Evolutionary conservation across 306 rosid species (phyloP), one percentile per base, ranked within the genome.

Genomic region (Dryas drummondii): DNA sequence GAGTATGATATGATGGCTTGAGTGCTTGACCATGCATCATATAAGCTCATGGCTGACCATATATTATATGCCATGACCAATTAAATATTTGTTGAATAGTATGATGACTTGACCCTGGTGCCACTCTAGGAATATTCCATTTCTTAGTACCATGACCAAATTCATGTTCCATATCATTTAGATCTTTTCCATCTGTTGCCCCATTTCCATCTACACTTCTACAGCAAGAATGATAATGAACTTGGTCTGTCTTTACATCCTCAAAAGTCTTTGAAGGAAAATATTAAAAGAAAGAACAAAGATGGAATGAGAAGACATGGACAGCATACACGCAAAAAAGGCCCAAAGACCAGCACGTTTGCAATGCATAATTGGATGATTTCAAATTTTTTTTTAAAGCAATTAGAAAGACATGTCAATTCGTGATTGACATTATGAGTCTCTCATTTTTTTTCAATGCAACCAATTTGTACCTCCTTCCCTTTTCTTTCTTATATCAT

Each of bases 271-370:
- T 32, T 12, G 6, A 32, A 2, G 14, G 11, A 15, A 11, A 56
- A 73, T 0, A 59, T 5, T 1, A 41, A 40, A 37, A 11, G 14
- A 57, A 13, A 40, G 4, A 60, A n/a, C 0, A 2, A 22, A 9
- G 9, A 5, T 26, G 68, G 59, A 70, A 14, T 11, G 9, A 14
- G 11, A 69, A 62, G 37, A 56, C 74, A 62, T 49, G 80, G 70
- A 14, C 37, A 56, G 41, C 59, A 48, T 53, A 17, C 16, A 70
- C 68, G 16, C 59, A 1, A 42, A 74, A 41, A 55, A 49, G 27
- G 46, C 72, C 13, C 51, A 63, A 63, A 44, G 52, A 45, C 53
- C 59, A 3, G 54, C 76, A 55, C 62, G 68, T 80, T 69, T 51
- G 12, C 65, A 60, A 13, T 6, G 47, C 40, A 12, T 54, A 76